phyloP scores from a whole-genome alignment of 2,329 filamentous ascomycete genomes.

The Hypoxylon sp. region DNA sequence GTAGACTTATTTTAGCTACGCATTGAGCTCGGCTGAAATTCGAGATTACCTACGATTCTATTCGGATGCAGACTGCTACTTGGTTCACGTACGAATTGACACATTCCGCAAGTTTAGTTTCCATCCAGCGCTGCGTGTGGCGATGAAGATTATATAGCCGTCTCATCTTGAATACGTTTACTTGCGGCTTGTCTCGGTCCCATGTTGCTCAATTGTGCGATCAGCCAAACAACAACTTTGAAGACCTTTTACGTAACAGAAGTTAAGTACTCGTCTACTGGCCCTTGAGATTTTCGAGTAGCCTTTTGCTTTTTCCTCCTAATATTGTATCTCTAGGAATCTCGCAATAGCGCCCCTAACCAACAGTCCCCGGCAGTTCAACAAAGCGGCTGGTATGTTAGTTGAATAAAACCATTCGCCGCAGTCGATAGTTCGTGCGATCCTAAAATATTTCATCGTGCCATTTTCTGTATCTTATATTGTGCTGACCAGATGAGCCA shows the following conservation, averaged over 20 bases:
- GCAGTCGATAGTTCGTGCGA: not conserved
- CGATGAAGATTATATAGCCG: no score
- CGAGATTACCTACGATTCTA: not conserved
- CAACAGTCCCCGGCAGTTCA: not conserved
- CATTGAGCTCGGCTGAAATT: not conserved
- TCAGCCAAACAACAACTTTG: not conserved
- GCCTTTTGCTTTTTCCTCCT: not conserved
- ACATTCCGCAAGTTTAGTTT: not conserved
- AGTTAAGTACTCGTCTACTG: not conserved
- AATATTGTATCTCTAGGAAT: not conserved
- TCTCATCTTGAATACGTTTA: no score
- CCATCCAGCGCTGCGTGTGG: no score
- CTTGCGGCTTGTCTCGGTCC: not conserved
- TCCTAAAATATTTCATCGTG: not conserved
- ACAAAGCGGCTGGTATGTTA: not conserved
- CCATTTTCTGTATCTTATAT: not conserved
- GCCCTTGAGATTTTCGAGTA: not conserved
- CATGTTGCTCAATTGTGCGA: not conserved
- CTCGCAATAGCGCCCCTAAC: not conserved
- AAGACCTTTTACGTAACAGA: not conserved
- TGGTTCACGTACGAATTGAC: not conserved
- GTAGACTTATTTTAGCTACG: not conserved
- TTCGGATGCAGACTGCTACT: not conserved
- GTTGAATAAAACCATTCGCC: not conserved
- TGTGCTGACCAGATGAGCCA: not conserved